Percentiles rank a stretch among this genome's conserved stretches.
phyloP scores from a whole-genome alignment of 192 early-diverging fungal genomes.

The Kappamyces sp. region DNA sequence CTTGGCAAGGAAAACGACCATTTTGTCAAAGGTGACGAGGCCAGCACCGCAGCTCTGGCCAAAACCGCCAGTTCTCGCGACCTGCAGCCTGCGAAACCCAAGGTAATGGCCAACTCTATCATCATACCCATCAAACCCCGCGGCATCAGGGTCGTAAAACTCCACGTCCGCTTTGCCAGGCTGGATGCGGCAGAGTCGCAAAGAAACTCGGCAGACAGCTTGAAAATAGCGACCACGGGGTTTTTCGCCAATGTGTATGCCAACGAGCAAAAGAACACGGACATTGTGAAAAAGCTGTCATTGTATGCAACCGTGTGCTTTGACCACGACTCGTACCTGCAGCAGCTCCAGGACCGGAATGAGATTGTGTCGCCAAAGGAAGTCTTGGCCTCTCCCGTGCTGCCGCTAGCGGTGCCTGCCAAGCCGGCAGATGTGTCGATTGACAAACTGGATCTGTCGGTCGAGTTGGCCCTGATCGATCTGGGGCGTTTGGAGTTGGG shows the following conservation, averaged over 20 bases:
- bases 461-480: constrained; percentile 42
- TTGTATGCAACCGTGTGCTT: constrained; percentile 55
- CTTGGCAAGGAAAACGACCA: constrained; percentile 36
- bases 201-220: too few relatives aligned
- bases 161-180: neutral
- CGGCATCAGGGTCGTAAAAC: neutral
- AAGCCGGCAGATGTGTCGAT: constrained; percentile 4
- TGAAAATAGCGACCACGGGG: too few relatives aligned
- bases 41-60: constrained; percentile 10
- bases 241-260: constrained; percentile 43
- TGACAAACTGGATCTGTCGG: constrained; percentile 3
- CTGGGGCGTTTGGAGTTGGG: constrained; percentile 44
- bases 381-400: too few relatives aligned
- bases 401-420: constrained; percentile 11
- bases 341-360: neutral
- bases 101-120: constrained; percentile 22
- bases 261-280: constrained; percentile 79
- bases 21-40: constrained; percentile 25
- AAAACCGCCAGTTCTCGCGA: neutral
- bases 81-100: constrained; percentile 18
- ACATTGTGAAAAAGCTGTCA: constrained; percentile 62
- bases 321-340: constrained; percentile 18
- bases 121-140: constrained; percentile 8
- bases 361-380: too few relatives aligned
- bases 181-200: too few relatives aligned